phyloP scores from a whole-genome alignment of 1,284 basidiomycete species.

The Hymenochaete sp. region DNA sequence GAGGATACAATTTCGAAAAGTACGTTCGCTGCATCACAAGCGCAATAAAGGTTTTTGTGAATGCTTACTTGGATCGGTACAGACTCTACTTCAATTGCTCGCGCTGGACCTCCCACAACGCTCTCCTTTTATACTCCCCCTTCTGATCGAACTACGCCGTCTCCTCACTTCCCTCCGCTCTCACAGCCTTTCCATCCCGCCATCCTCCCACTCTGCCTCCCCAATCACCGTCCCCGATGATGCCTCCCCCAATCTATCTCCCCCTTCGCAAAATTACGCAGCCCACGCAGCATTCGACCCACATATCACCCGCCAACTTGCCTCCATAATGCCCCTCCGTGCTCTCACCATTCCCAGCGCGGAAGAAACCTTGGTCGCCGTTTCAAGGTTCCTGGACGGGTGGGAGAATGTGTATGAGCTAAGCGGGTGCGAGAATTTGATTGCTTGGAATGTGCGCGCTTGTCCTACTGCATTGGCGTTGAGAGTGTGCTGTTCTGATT shows the following conservation, averaged over 20 bases:
- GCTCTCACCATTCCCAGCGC: conserved; percentile 45
- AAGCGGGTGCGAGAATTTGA: conserved; percentile 35
- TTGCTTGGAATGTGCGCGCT: conserved; percentile 54
- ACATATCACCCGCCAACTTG: conserved; percentile 57
- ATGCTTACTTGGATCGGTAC: not conserved
- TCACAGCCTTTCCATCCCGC: not conserved
- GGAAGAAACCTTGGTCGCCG: conserved; percentile 42
- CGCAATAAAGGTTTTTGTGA: not conserved
- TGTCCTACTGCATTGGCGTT: not conserved
- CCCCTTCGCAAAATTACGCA: too few relatives aligned
- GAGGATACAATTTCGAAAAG: conserved; percentile 12
- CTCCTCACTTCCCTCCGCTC: conserved; percentile 27
- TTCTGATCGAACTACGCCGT: conserved; percentile 35
- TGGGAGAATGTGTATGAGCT: conserved; percentile 47
- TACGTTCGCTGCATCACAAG: not conserved
- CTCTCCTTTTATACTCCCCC: conserved; percentile 14
- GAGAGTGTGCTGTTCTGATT: too few relatives aligned
- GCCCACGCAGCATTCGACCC: conserved; percentile 60
- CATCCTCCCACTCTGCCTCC: not conserved
- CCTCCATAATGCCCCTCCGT: conserved; percentile 67
- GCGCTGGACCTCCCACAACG: conserved; percentile 11
- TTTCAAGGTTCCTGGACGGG: conserved; percentile 45
- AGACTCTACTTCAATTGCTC: conserved; percentile 12
- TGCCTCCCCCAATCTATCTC: conserved; percentile 42
- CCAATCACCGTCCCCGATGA: conserved; percentile 31